A percentile compares a stretch with the other conserved stretches of the same genome.
Evolutionary conservation across 2,329 filamentous ascomycete species (phyloP).

Genomic region (Tolypocladium nubicola): DNA sequence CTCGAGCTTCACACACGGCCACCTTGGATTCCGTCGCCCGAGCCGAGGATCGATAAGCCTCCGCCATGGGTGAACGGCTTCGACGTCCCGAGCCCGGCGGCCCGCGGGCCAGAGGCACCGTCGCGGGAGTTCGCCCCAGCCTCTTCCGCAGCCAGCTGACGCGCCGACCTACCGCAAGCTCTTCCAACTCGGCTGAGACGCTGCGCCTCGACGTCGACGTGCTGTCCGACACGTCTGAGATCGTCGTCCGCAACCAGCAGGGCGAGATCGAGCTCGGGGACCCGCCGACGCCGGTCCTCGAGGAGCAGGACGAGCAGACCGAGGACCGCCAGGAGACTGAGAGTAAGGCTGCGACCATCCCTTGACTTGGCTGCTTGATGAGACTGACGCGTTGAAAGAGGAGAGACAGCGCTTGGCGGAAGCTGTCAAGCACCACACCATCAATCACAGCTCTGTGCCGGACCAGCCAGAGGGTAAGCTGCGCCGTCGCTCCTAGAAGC

Average conservation of each 20-base stretch:
- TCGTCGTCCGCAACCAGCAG: conserved; percentile 52
- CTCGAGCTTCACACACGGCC: background rate
- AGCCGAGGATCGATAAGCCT: background rate
- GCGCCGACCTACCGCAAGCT: conserved; percentile 39
- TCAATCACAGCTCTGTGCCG: conserved; percentile 41
- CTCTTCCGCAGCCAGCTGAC: conserved; percentile 51
- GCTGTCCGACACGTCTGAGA: conserved; percentile 38
- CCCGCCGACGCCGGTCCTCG: conserved; percentile 39
- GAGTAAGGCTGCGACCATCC: conserved; percentile 21
- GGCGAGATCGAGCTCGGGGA: conserved; percentile 53
- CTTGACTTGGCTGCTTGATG: background rate
- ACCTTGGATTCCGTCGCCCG: background rate
- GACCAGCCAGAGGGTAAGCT: conserved; percentile 55
- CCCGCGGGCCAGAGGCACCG: conserved; percentile 3
- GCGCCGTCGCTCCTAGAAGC: background rate
- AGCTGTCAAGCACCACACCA: conserved; percentile 50
- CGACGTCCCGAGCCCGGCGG: background rate
- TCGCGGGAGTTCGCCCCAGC: conserved; percentile 22
- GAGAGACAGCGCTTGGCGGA: conserved; percentile 51
- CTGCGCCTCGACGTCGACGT: conserved; percentile 37
- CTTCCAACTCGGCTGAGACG: conserved; percentile 30
- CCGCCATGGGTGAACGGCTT: conserved; percentile 1
- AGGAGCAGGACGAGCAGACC: conserved; percentile 44
- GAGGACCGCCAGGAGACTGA: conserved; percentile 49
- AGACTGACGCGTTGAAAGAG: conserved; percentile 22